Base-by-base conservation (phyloP, 192 early-diverging fungal species). In the Mycoemilia scoparia region DNA sequence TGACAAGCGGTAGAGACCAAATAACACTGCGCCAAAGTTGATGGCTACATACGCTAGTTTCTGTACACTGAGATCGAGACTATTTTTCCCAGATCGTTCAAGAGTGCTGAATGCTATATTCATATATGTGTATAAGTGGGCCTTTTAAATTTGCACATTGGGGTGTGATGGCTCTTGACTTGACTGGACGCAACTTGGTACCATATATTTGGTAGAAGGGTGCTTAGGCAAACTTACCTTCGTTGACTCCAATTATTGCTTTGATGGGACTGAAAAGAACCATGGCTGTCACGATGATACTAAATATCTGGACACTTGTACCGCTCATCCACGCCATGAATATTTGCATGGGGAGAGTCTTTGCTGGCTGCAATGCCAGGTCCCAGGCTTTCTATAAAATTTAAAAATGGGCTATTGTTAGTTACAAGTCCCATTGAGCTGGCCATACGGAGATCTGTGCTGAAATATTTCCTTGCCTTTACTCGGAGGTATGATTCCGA, bases 371-470 rank as follows among this genome's bases (percentile, higher is more conserved):
- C 26, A 92, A 58, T 4, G 91, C 89, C 17, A 77, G 73, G 46
- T 98, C 95, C 87, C 88, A 98, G 22, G 90, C 91, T 79, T 90
- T 96, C 76, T 96, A n/a, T n/a, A n/a, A n/a, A n/a, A n/a, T n/a
- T n/a, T n/a, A n/a, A n/a, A n/a, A n/a, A n/a, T n/a, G n/a, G 27
- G 11, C 27, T 28, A 11, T n/a, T n/a, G n/a, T n/a, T n/a, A n/a
- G n/a, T n/a, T n/a, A n/a, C n/a, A n/a, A n/a, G n/a, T n/a, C n/a
- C n/a, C n/a, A n/a, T n/a, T n/a, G n/a, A n/a, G n/a, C n/a, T n/a
- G n/a, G n/a, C n/a, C n/a, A n/a, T n/a, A n/a, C n/a, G n/a, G n/a
- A n/a, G n/a, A n/a, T n/a, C n/a, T n/a, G n/a, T n/a, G n/a, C n/a
- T n/a, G n/a, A n/a, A n/a, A n/a, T n/a, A n/a, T n/a, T n/a, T n/a